phyloP scores from a whole-genome alignment of 495 filamentous ascomycete genomes.

The Echria macrotheca region DNA sequence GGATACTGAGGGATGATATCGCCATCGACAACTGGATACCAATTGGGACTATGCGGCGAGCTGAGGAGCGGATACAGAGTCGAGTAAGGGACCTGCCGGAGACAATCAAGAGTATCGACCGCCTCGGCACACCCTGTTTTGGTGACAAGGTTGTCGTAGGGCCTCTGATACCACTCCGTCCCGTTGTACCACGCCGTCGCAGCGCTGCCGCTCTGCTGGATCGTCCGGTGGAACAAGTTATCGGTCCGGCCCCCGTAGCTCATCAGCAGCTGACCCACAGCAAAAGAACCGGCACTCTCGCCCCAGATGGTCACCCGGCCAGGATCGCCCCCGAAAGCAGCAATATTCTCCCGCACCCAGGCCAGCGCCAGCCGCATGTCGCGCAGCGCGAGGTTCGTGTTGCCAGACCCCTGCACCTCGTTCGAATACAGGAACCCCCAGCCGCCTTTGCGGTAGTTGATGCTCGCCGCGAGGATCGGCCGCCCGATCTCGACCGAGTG shows the following conservation, averaged over 20 bases:
- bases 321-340: constrained; percentile 51
- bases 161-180: constrained; percentile 32
- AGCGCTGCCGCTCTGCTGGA: constrained; percentile 43
- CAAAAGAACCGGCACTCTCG: constrained; percentile 32
- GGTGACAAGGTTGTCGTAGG: constrained; percentile 40
- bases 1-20: constrained; percentile 41
- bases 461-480: constrained; percentile 56
- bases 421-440: constrained; percentile 45
- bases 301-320: constrained; percentile 36
- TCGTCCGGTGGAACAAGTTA: constrained; percentile 47
- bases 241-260: constrained; percentile 39
- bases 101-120: constrained; percentile 36
- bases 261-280: constrained; percentile 31
- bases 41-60: constrained; percentile 22
- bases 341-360: constrained; percentile 56
- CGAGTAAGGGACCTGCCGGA: constrained; percentile 33
- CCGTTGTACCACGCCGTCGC: constrained; percentile 31
- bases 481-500: constrained; percentile 49
- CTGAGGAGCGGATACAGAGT: constrained; percentile 24
- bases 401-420: constrained; percentile 37
- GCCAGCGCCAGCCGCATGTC: constrained; percentile 51
- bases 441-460: constrained; percentile 53
- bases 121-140: constrained; percentile 34
- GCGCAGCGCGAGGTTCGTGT: constrained; percentile 37
- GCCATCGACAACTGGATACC: constrained; percentile 45